Base-by-base conservation (phyloP, 129 eudicot species). In the Glebionis coronaria region DNA sequence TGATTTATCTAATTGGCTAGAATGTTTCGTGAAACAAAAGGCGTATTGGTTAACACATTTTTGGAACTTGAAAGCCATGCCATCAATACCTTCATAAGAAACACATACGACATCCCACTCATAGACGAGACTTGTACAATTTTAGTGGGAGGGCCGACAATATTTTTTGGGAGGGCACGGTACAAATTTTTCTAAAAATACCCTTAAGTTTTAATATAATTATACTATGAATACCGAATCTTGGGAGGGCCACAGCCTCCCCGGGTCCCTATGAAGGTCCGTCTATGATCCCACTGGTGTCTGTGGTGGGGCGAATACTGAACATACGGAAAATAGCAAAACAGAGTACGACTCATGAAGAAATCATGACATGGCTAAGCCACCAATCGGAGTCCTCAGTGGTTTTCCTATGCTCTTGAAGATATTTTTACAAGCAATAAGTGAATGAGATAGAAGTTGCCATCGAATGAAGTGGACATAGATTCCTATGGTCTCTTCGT, bases 401-500 rank as follows among this genome's bases (percentile, higher is more conserved):
- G 12, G 73, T 78, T 25, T 82, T 73, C 31, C 70, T 82, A 0
- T 82, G 87, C 78, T 82, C 78, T 19, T 83, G 87, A 3, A 82
- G 87, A 9, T 38, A 53, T 45, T 74, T 82, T 57, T 15, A 15
- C 1, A 27, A 44, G 29, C 15, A 45, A 18, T 84, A 82, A 52
- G 40, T 75, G 0, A 56, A 55, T 46, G 63, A 79, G 65, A 60
- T 82, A 1, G 84, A 79, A 1, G 23, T 59, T 10, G 87, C 81
- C 0, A 44, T 82, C 0, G 79, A 75, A 29, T 3, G 51, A 9
- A 67, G 76, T 15, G 84, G 84, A 25, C 49, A 54, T 0, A 47
- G 68, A 6, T 82, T 82, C 66, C 42, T 82, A 18, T 82, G 87
- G 87, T 75, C 87, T 0, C 25, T 82, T 9, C 74, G 77, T 3